Evolutionary conservation across 495 filamentous ascomycete species (phyloP), one percentile per base, ranked within the genome.

Genomic region (Hapsidospora chrysogenum): DNA sequence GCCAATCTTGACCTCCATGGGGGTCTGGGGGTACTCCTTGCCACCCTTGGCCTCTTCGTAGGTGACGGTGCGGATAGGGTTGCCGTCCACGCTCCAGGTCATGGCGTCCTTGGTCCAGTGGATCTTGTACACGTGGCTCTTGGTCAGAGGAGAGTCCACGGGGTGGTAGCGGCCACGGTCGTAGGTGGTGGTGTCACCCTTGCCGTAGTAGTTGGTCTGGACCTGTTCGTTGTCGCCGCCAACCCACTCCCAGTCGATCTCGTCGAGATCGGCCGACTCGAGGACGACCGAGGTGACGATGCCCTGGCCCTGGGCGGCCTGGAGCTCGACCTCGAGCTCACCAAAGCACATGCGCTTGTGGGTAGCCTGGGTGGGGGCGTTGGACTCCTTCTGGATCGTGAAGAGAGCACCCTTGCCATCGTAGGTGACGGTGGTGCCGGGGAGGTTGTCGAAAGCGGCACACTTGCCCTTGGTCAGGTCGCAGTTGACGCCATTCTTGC

Each of bases 141-240:
- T 53, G 19, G 53, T 60, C 35, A 76, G 65, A 41, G 77, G 56
- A 45, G 72, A 72, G 21, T 54, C 43, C 17, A 78, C 58, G 20
- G 26, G 2, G 44, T 77, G 70, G 47, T 70, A 79, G 9, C 67
- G 64, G 34, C 76, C 85, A 36, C 80, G 81, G 49, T 79, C 66
- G 43, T 74, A 85, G 18, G 72, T 66, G 0, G 62, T 65, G 5
- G 75, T 78, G 41, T 85, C 76, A 14, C 85, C 85, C 64, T 93
- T 92, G 48, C 85, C 81, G 54, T 85, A 95, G 64, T 85, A 94
- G 63, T 94, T 92, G 56, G 70, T 76, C 58, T 93, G 80, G 4
- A 83, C 81, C 35, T 73, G 50, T n/a, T 54, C 59, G 35, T 61
- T 63, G 41, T 73, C 63, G 27, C 68, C 62, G 21, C 77, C 77